Evolutionary conservation across 495 filamentous ascomycete species (phyloP).

Genomic region (Neurospora sp.): DNA sequence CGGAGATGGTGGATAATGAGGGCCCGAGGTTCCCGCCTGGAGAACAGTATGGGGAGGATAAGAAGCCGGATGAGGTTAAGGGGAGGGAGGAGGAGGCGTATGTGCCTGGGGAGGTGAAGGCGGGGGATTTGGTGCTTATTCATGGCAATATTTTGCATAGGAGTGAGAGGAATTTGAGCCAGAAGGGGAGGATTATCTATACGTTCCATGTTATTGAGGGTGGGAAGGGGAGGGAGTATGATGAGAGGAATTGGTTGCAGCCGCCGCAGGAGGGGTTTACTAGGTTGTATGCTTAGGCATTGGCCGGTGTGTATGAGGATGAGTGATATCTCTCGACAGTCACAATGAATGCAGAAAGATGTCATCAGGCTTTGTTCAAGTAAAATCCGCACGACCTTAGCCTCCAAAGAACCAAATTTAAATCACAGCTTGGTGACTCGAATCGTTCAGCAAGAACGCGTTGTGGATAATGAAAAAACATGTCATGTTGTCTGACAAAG

Average conservation of each 20-base stretch:
- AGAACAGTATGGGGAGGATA: slow-evolving; percentile 27
- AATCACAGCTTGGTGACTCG: neutral
- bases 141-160: slow-evolving; percentile 96
- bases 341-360: neutral
- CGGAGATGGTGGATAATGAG: slow-evolving; percentile 41
- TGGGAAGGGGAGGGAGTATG: slow-evolving; percentile 55
- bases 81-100: slow-evolving; percentile 33
- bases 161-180: slow-evolving; percentile 82
- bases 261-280: slow-evolving; percentile 70
- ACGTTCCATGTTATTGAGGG: slow-evolving; percentile 97
- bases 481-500: neutral
- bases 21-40: slow-evolving; percentile 32
- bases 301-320: neutral
- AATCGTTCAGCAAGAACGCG: neutral
- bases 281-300: slow-evolving; percentile 36
- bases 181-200: slow-evolving; percentile 84
- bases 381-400: neutral
- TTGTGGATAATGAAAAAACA: neutral
- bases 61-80: neutral
- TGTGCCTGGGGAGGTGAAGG: slow-evolving; percentile 69
- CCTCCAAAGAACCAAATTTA: neutral
- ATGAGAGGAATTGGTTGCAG: slow-evolving; percentile 87
- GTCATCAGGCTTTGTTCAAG: neutral
- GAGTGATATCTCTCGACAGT: neutral
- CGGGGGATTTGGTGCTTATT: slow-evolving; percentile 82